Percentiles rank a stretch among this genome's conserved stretches.
Evolutionary conservation across 2,329 filamentous ascomycete genomes (phyloP).

Genomic region (Cladophialophora chaetospira): DNA sequence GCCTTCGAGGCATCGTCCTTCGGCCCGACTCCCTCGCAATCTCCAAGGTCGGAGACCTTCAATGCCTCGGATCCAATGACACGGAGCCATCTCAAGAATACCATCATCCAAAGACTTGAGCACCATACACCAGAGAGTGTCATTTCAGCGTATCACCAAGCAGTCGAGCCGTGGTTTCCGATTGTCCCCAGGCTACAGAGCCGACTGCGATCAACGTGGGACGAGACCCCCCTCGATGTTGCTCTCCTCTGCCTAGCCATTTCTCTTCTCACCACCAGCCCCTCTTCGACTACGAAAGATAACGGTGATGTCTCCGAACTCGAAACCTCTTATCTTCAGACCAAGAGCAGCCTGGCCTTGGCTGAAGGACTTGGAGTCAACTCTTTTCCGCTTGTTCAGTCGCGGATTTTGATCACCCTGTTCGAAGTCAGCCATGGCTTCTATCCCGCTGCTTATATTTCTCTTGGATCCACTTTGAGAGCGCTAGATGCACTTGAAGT

Average conservation of each 20-base stretch:
- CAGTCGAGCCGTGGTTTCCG: neutral
- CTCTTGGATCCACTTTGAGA: constrained; percentile 5
- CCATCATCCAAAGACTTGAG: neutral
- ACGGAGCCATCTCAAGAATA: neutral
- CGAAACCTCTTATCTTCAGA: neutral
- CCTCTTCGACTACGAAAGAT: neutral
- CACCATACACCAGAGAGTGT: neutral
- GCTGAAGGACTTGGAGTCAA: constrained; percentile 8
- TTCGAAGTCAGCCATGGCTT: constrained; percentile 12
- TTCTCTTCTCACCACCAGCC: neutral
- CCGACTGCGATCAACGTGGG: neutral
- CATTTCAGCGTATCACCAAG: neutral
- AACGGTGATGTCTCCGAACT: neutral
- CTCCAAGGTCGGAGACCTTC: neutral
- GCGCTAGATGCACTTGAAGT: constrained; percentile 10
- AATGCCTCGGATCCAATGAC: neutral
- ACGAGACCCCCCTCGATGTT: neutral
- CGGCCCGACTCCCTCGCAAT: neutral
- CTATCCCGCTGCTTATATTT: constrained; percentile 14
- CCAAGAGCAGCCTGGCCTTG: neutral
- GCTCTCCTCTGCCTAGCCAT: neutral
- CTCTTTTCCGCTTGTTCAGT: constrained; percentile 6
- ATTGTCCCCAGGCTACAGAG: neutral
- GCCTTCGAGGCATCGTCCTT: neutral
- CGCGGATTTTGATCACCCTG: constrained; percentile 9